Evolutionary conservation across 805 yeast species (phyloP).

Genomic region (Wickerhamiella spandovensis): DNA sequence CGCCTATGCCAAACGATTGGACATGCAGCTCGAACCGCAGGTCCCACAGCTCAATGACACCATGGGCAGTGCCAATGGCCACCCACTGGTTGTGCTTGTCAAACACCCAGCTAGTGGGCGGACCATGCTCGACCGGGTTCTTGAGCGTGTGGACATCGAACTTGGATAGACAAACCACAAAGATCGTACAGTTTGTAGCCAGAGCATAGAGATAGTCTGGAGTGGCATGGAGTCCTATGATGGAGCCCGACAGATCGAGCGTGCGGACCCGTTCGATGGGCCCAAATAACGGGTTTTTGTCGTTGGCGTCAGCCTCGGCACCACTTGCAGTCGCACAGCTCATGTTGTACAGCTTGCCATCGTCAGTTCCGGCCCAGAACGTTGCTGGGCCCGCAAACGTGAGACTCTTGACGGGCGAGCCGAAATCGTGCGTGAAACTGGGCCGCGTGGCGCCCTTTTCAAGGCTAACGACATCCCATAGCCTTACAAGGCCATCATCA

Average conservation of each 20-base stretch:
- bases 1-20: slow-evolving; percentile 47
- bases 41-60: slow-evolving; percentile 73
- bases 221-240: slow-evolving; percentile 32
- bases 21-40: slow-evolving; percentile 48
- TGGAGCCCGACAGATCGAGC: slow-evolving; percentile 25
- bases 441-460: slow-evolving; percentile 39
- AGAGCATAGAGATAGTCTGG: slow-evolving; percentile 10
- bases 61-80: slow-evolving; percentile 60
- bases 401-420: slow-evolving; percentile 37
- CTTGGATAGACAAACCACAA: slow-evolving; percentile 42
- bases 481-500: slow-evolving; percentile 51
- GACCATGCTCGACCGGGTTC: slow-evolving; percentile 54
- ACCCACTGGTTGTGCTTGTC: slow-evolving; percentile 48
- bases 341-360: slow-evolving; percentile 24
- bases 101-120: slow-evolving; percentile 44
- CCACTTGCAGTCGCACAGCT: not conserved
- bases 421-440: slow-evolving; percentile 20
- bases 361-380: slow-evolving; percentile 41
- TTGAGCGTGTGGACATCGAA: slow-evolving; percentile 36
- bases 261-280: not conserved
- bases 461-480: slow-evolving; percentile 65
- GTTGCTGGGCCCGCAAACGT: slow-evolving; percentile 40
- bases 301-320: not conserved
- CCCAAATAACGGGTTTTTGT: not conserved
- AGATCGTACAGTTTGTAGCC: slow-evolving; percentile 14